Evolutionary conservation across 768 basidiomycete species (phyloP), one percentile per base, ranked within the genome.

Genomic region (Naganishia antarctica): DNA sequence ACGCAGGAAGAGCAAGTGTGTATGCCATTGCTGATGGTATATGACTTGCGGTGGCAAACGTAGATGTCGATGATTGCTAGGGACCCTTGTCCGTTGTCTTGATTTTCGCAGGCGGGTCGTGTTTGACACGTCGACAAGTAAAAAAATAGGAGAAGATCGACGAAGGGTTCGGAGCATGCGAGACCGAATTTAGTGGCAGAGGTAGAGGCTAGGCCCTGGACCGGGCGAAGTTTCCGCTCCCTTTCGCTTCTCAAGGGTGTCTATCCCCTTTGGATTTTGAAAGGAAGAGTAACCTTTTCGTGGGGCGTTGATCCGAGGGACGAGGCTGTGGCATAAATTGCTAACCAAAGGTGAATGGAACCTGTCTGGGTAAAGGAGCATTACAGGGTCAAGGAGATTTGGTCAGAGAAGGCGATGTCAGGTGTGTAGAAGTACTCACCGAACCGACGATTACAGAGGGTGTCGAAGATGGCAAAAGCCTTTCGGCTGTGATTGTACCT

Each of bases 101-200:
- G n/a, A 40, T 37, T 34, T 44, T n/a, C n/a, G 11, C 21, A 57
- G 7, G 40, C 15, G 28, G 18, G 37, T 37, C 2, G n/a, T 37
- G 53, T 11, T n/a, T 57, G 53, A 23, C 53, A 57, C 53, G 53
- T 37, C 8, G 28, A 49, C 34, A 40, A 57, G n/a, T 21, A 40
- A 40, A 40, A 40, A 40, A 57, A 23, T 21, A 25, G 15, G 32
- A 57, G 53, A 57, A 57, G 53, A 7, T 37, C 26, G 37, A 41
- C 34, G 53, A 57, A 57, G 53, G 34, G 34, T 40, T 57, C 53
- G 53, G 37, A 57, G 32, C 32, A 37, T n/a, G n/a, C n/a, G n/a
- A 57, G 28, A 31, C 32, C 29, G 32, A 31, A 6, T 40, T 40
- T 16, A 7, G 8, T 40, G 37, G 37, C 8, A 7, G 37, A 16